These are phyloP conservation scores for Apiospora malaysiana DNA, from an alignment of 2,329 filamentous ascomycete species.

Conservation along the genomic window DNA sequence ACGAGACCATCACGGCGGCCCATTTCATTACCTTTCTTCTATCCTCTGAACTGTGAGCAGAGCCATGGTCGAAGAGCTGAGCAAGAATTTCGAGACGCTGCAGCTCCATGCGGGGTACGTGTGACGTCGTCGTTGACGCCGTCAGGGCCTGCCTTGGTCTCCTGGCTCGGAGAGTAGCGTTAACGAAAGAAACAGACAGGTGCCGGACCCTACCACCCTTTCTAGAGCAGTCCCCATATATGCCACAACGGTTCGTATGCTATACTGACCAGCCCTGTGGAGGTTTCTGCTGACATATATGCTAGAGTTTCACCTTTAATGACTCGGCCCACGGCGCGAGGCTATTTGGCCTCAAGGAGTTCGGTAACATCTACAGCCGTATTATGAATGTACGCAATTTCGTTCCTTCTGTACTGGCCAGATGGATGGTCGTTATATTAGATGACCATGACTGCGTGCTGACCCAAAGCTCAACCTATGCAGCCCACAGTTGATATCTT, in stretches of 20 bases:
- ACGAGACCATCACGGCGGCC: neutral
- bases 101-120: slow-evolving; percentile 83
- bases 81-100: slow-evolving; percentile 79
- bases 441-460: too few species aligned
- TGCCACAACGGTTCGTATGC: slow-evolving; percentile 70
- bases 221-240: slow-evolving; percentile 95
- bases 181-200: slow-evolving; percentile 61
- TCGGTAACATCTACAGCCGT: slow-evolving; percentile 96
- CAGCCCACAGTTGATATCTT: slow-evolving; percentile 94
- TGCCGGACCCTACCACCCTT: slow-evolving; percentile 81
- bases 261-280: neutral
- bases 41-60: neutral
- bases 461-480: too few species aligned
- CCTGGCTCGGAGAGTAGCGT: slow-evolving; percentile 15
- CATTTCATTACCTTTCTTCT: neutral
- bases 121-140: neutral
- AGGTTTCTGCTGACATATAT: slow-evolving; percentile 28
- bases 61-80: slow-evolving; percentile 52
- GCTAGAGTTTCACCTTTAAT: slow-evolving; percentile 87
- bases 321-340: slow-evolving; percentile 94
- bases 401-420: slow-evolving; percentile 20
- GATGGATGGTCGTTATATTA: too few species aligned
- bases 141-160: slow-evolving; percentile 20
- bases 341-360: slow-evolving; percentile 95
- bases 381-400: slow-evolving; percentile 78